Evolutionary conservation across 2,329 filamentous ascomycete species (phyloP).

Genomic region (Botryotinia globosa): DNA sequence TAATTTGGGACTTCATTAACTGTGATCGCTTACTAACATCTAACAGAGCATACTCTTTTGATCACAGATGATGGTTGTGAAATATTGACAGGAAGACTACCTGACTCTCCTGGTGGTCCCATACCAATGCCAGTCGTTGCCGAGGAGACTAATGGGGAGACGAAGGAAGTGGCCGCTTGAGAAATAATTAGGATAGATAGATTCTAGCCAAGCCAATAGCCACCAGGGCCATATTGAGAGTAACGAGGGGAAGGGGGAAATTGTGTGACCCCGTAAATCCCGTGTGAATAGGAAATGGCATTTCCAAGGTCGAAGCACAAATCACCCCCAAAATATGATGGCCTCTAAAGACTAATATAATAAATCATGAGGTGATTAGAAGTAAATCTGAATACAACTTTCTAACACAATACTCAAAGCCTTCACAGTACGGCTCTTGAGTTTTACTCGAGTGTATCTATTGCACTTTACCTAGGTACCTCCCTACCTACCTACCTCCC

Average conservation of each 20-base stretch:
- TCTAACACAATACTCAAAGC: not conserved
- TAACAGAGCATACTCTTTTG: slow-evolving; percentile 73
- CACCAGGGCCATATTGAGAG: not conserved
- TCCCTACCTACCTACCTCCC: no score
- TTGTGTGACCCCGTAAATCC: not conserved
- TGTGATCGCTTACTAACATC: slow-evolving; percentile 24
- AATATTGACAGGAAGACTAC: slow-evolving; percentile 64
- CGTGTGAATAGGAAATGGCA: not conserved
- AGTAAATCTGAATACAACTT: not conserved
- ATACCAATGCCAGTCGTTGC: slow-evolving; percentile 43
- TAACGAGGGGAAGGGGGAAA: not conserved
- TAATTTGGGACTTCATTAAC: slow-evolving; percentile 21
- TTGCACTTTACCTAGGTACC: not conserved
- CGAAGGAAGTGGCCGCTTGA: slow-evolving; percentile 14
- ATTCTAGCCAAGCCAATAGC: not conserved
- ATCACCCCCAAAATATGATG: not conserved
- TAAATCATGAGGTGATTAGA: not conserved
- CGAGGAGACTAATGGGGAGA: slow-evolving; percentile 26
- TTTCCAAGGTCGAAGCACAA: not conserved
- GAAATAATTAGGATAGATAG: not conserved
- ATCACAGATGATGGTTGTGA: slow-evolving; percentile 83
- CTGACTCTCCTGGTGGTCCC: slow-evolving; percentile 70
- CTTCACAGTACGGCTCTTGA: not conserved
- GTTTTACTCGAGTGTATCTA: not conserved
- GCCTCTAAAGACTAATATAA: not conserved